A percentile compares a stretch with the other conserved stretches of the same genome.
phyloP scores from a whole-genome alignment of 495 filamentous ascomycete species.

The Neurospora sp. region DNA sequence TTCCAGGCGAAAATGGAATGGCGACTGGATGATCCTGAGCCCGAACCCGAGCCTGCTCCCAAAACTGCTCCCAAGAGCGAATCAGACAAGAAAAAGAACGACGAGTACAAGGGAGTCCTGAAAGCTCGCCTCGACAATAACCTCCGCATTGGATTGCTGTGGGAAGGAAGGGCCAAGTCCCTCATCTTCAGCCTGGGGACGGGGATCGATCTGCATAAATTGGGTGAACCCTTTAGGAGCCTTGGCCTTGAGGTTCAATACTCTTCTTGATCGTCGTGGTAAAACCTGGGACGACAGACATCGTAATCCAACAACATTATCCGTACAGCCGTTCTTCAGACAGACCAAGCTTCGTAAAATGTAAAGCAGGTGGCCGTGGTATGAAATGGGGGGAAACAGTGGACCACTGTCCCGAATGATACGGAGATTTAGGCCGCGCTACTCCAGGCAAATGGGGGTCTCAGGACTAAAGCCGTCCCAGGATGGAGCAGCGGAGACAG shows the following conservation, averaged over 20 bases:
- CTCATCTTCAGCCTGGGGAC: constrained; percentile 84
- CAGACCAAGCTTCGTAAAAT: not conserved
- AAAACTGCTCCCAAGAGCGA: constrained; percentile 2
- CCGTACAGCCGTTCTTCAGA: not conserved
- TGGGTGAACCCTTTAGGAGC: constrained; percentile 58
- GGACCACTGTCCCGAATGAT: not conserved
- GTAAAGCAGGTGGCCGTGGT: not conserved
- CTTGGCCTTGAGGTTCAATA: constrained; percentile 87
- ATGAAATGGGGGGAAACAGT: not conserved
- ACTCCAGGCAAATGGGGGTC: not conserved
- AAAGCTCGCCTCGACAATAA: constrained; percentile 84
- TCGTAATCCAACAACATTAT: not conserved
- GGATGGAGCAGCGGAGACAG: not conserved
- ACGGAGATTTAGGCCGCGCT: not conserved
- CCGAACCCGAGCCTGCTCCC: constrained; percentile 6
- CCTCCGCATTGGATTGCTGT: constrained; percentile 71
- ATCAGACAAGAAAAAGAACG: constrained; percentile 22
- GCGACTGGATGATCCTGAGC: constrained; percentile 36
- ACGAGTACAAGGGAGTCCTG: constrained; percentile 73
- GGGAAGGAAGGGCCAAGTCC: constrained; percentile 92
- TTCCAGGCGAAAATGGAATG: constrained; percentile 47
- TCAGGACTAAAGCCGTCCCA: not conserved
- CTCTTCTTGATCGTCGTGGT: constrained; percentile 57
- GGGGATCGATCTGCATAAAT: constrained; percentile 61
- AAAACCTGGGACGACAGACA: not conserved